These are phyloP conservation scores for Yarrowia osloensis DNA, from an alignment of 805 yeast genomes.

Conservation along the genomic window DNA sequence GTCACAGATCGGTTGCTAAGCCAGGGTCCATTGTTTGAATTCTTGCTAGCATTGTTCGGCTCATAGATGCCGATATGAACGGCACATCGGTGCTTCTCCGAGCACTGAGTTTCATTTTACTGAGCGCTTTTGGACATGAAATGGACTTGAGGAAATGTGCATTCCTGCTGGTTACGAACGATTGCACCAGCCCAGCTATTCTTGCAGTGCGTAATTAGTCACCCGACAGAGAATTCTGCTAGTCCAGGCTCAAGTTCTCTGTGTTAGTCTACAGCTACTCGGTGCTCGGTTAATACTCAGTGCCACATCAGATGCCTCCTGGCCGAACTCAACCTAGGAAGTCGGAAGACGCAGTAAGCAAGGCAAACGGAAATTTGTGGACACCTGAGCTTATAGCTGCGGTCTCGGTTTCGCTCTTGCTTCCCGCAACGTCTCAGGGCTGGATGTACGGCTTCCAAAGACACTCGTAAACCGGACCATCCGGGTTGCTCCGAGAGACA, in stretches of 20 bases:
- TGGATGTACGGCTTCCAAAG: neutral
- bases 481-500: neutral
- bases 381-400: neutral
- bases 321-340: neutral
- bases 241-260: no score
- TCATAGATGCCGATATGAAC: neutral
- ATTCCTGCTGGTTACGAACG: neutral
- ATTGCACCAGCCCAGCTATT: neutral
- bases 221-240: no score
- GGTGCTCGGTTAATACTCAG: no score
- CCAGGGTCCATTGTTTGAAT: neutral
- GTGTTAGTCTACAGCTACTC: neutral
- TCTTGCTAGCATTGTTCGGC: neutral
- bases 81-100: neutral
- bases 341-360: neutral
- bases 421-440: neutral
- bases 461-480: neutral
- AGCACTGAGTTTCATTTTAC: neutral
- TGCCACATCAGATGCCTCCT: no score
- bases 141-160: neutral
- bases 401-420: neutral
- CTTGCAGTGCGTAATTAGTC: no score
- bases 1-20: neutral
- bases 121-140: neutral
- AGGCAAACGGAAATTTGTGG: neutral